Percentiles rank a stretch among this genome's conserved stretches.
These are phyloP conservation scores for Aristolochia contorta DNA, from an alignment of 164 flowering plant species.

Conservation along the genomic window DNA sequence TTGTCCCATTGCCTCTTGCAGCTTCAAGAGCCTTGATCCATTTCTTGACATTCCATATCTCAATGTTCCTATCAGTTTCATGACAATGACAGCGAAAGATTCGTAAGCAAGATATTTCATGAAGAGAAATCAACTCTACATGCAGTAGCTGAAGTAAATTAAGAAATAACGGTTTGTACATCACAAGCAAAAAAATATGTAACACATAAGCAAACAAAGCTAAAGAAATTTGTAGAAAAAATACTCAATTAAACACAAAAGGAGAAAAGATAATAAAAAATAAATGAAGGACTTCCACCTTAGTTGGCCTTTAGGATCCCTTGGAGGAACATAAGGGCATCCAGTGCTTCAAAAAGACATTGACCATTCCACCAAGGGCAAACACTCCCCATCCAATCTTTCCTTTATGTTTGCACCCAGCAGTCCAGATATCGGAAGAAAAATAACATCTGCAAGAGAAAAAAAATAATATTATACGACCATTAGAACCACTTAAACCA, in stretches of 20 bases:
- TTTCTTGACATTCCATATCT: constrained; percentile 10
- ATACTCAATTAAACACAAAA: too few relatives aligned
- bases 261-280: background rate
- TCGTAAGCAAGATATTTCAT: too few relatives aligned
- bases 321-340: constrained; percentile 62
- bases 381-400: constrained; percentile 48
- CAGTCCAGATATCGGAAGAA: constrained; percentile 95
- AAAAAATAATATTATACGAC: background rate
- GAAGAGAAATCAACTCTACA: too few relatives aligned
- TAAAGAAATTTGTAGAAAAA: background rate
- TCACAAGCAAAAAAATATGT: too few relatives aligned
- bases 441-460: constrained; percentile 66
- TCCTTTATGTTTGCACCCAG: constrained; percentile 65
- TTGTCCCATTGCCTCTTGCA: constrained; percentile 9
- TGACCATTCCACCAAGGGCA: constrained; percentile 98
- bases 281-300: constrained; percentile 32
- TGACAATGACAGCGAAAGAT: constrained; percentile 4
- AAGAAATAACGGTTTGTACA: too few relatives aligned
- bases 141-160: too few relatives aligned
- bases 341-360: constrained; percentile 90
- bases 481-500: too few relatives aligned
- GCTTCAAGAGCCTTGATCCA: constrained; percentile 7
- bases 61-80: constrained; percentile 12
- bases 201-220: background rate
- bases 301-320: constrained; percentile 89